Evolutionary conservation across 1,284 basidiomycete species (phyloP).

Genomic region (Boletus calvinii): DNA sequence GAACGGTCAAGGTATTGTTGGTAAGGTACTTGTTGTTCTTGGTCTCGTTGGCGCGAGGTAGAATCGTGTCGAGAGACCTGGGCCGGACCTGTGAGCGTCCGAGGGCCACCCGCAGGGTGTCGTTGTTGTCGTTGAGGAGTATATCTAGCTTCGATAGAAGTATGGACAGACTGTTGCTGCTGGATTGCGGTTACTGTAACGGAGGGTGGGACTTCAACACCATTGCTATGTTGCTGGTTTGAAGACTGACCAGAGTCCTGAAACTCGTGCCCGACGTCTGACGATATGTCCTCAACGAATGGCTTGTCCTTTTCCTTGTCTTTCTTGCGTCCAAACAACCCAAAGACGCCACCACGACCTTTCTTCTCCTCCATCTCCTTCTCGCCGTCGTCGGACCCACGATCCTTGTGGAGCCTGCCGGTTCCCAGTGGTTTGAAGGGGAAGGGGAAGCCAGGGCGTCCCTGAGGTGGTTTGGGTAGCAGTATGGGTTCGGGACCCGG

Average conservation of each 20-base stretch:
- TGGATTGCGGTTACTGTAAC: slow-evolving; percentile 52
- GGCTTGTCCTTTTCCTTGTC: slow-evolving; percentile 75
- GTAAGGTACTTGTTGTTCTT: slow-evolving; percentile 86
- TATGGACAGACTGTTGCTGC: slow-evolving; percentile 44
- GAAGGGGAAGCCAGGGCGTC: too few species aligned
- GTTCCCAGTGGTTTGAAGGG: too few species aligned
- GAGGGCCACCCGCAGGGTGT: slow-evolving; percentile 36
- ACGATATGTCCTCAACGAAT: slow-evolving; percentile 46
- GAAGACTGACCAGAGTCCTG: slow-evolving; percentile 43
- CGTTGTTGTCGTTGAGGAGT: slow-evolving; percentile 30
- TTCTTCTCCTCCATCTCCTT: slow-evolving; percentile 69
- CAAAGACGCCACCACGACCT: slow-evolving; percentile 60
- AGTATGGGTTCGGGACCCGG: too few species aligned
- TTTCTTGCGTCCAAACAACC: slow-evolving; percentile 72
- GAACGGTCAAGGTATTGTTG: slow-evolving; percentile 85
- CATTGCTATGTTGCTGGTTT: slow-evolving; percentile 37
- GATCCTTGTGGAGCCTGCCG: slow-evolving; percentile 68
- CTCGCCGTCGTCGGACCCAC: slow-evolving; percentile 49
- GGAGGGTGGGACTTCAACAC: slow-evolving; percentile 36
- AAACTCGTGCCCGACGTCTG: slow-evolving; percentile 40
- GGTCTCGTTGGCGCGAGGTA: slow-evolving; percentile 81
- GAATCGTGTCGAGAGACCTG: slow-evolving; percentile 48
- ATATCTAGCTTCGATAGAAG: slow-evolving; percentile 28
- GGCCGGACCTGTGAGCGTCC: slow-evolving; percentile 35
- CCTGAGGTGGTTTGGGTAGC: too few species aligned